phyloP scores from a whole-genome alignment of 768 basidiomycete genomes.

The Russula virescens region DNA sequence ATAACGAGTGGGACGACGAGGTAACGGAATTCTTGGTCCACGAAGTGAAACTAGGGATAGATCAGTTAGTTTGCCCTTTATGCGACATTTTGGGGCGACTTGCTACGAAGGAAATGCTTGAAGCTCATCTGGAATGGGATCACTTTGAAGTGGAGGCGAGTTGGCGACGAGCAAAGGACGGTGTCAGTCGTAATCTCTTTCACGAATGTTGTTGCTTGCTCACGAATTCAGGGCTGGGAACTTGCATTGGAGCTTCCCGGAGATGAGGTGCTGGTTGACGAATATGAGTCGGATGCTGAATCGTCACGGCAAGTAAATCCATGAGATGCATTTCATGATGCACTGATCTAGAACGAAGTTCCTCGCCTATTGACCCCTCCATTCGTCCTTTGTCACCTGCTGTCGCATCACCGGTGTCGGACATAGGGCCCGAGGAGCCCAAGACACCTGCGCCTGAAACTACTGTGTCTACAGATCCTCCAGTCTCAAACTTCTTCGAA shows the following conservation, averaged over 20 bases:
- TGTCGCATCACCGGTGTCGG: background rate
- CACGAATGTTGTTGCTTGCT: background rate
- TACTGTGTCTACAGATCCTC: background rate
- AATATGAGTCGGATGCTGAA: background rate
- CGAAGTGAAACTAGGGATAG: slow-evolving; percentile 30
- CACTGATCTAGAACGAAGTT: background rate
- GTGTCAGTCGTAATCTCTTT: slow-evolving; percentile 22
- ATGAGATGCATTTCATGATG: background rate
- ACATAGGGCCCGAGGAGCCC: background rate
- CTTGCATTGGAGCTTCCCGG: slow-evolving; percentile 9
- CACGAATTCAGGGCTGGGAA: slow-evolving; percentile 6
- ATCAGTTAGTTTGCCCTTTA: slow-evolving; percentile 47
- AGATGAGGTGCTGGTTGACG: background rate
- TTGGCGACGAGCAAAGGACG: slow-evolving; percentile 33
- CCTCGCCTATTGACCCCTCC: background rate
- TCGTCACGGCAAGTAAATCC: slow-evolving; percentile 4
- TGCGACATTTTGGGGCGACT: slow-evolving; percentile 45
- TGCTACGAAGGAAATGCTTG: slow-evolving; percentile 38
- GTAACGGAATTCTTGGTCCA: slow-evolving; percentile 22
- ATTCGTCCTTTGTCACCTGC: background rate
- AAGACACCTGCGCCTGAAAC: background rate
- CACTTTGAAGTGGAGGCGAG: slow-evolving; percentile 37
- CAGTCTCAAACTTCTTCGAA: background rate
- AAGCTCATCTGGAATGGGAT: slow-evolving; percentile 45
- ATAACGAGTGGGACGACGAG: slow-evolving; percentile 11